Conservation (phyloP, 2,329 filamentous ascomycete genomes). For the Macrophomina phaseolina region DNA sequence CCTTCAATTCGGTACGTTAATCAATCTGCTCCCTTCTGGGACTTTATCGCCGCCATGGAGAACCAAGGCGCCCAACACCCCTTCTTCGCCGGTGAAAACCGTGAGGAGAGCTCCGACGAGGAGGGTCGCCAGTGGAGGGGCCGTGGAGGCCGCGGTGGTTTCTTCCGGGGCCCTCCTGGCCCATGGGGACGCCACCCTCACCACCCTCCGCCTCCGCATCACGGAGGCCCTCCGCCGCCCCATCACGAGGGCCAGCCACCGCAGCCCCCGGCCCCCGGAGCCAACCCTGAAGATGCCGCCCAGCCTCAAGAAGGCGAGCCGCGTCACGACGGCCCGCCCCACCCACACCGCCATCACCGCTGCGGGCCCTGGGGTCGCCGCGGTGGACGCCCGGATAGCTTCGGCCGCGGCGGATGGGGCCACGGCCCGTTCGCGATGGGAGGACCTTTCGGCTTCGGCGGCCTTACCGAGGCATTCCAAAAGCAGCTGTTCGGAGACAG, state of each 20-base stretch:
- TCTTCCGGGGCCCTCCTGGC: slow-evolving; percentile 32
- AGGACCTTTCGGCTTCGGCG: slow-evolving; percentile 35
- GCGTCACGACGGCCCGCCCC: slow-evolving; percentile 28
- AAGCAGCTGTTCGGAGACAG: slow-evolving; percentile 44
- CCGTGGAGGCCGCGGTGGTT: slow-evolving; percentile 33
- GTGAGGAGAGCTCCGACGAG: slow-evolving; percentile 33
- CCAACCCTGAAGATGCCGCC: slow-evolving; percentile 23
- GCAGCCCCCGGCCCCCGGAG: slow-evolving; percentile 13
- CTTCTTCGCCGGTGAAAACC: slow-evolving; percentile 46
- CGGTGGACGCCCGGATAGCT: slow-evolving; percentile 25
- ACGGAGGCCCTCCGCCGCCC: slow-evolving; percentile 29
- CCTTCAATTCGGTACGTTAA: slow-evolving; percentile 61
- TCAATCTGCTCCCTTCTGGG: slow-evolving; percentile 61
- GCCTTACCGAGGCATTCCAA: slow-evolving; percentile 34
- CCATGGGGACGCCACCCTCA: slow-evolving; percentile 31
- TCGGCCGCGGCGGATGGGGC: slow-evolving; percentile 32
- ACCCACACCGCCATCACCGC: slow-evolving; percentile 18
- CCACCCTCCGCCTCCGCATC: slow-evolving; percentile 21
- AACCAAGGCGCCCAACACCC: slow-evolving; percentile 52
- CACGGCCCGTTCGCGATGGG: slow-evolving; percentile 36
- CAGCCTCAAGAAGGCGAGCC: slow-evolving; percentile 31
- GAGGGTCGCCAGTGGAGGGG: slow-evolving; percentile 43
- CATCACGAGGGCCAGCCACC: slow-evolving; percentile 31
- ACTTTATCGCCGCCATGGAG: slow-evolving; percentile 59
- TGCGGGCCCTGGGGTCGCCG: slow-evolving; percentile 5